These are phyloP conservation scores for Botrytis medusae DNA, from an alignment of 2,329 filamentous ascomycete species.

Conservation along the genomic window DNA sequence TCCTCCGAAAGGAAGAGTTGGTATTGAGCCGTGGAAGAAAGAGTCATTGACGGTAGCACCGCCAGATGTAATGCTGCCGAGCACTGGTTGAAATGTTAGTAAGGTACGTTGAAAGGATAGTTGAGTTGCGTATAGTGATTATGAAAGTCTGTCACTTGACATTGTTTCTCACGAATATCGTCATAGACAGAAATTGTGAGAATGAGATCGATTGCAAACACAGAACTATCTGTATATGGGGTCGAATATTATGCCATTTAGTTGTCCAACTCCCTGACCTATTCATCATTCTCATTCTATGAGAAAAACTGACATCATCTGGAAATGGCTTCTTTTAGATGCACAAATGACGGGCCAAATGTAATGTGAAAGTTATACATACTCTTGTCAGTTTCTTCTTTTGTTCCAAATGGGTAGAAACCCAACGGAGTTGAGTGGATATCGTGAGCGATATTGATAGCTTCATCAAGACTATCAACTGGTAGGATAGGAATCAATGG, in stretches of 20 bases:
- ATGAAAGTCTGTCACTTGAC: neutral
- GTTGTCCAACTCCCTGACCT: neutral
- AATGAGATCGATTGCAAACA: neutral
- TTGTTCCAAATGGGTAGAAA: conserved; percentile 81
- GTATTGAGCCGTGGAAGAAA: conserved; percentile 69
- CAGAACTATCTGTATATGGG: neutral
- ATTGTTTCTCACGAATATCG: neutral
- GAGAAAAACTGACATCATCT: neutral
- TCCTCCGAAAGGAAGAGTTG: conserved; percentile 76
- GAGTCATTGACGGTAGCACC: conserved; percentile 66
- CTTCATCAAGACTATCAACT: conserved; percentile 77
- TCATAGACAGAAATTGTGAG: neutral
- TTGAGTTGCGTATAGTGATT: neutral
- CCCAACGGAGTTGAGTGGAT: conserved; percentile 82
- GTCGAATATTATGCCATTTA: neutral
- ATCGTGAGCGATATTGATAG: conserved; percentile 76
- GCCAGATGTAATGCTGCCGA: conserved; percentile 63
- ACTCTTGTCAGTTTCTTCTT: conserved; percentile 74
- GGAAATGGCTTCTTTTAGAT: neutral
- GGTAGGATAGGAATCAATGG: conserved; percentile 85
- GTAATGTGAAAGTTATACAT: conserved; percentile 35
- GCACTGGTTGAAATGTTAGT: conserved; percentile 46
- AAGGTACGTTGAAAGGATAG: neutral
- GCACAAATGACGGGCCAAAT: neutral
- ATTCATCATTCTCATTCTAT: neutral